Base-by-base conservation (phyloP, 306 rosid species). In the Luffa acutangula region DNA sequence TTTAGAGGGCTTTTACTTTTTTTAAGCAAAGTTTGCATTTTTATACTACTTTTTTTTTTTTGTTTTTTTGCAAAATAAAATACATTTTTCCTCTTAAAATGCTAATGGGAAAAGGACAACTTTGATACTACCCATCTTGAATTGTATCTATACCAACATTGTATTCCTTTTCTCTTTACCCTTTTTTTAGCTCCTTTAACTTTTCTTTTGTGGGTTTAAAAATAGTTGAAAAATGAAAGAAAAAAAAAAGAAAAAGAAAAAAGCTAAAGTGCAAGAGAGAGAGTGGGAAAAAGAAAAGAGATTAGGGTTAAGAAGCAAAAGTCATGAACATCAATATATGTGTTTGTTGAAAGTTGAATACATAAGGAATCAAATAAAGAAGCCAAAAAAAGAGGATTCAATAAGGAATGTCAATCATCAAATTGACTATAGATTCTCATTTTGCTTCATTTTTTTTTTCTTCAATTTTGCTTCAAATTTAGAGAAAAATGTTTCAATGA, bases 131-230 rank as follows among this genome's bases (percentile, higher is more conserved):
- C 74, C 51, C 74, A 41, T 41, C 49, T 66, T 66, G 41, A 69
- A 69, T 42, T 69, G 53, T n/a, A 43, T 69, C 75, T 20, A 70
- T 70, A 45, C 76, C 2, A 70, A 43, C 76, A 45, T 70, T 48
- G 77, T 13, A 71, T 25, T 71, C 77, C 77, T 70, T 71, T 71
- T 12, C 75, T 71, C 76, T 72, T 20, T 41, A 10, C 37, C 17
- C 12, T 46, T 25, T 46, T 46, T 6, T 71, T 21, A 12, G 53
- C 3, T 72, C 57, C 57, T 72, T 46, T 69, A 42, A 69, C 54
- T 69, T 72, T 72, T 72, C 5, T 21, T 72, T 72, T 72, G 37
- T 5, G 21, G 66, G 36, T 42, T 43, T 4, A 72, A 72, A 72
- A 72, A 45, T 72, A 10, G 56, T 72, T 72, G 77, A 72, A 46